These are phyloP conservation scores for Rubus idaeus DNA, from an alignment of 306 rosid genomes.

Conservation along the genomic window DNA sequence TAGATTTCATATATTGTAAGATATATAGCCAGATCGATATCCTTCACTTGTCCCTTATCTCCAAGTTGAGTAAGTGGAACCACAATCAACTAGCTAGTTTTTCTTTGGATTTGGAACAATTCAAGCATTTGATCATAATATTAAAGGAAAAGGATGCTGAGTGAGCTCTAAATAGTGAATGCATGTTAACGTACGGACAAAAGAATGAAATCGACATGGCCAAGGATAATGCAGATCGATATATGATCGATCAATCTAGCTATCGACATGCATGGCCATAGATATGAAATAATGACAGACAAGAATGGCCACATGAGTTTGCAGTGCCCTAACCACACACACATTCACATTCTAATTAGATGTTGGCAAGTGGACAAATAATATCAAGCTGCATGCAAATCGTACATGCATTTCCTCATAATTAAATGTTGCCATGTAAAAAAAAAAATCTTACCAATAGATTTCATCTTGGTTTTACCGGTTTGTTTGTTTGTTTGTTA, in stretches of 20 bases:
- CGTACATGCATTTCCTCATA: background rate
- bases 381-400: background rate
- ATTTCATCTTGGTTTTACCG: background rate
- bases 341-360: background rate
- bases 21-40: background rate
- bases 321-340: slow-evolving; percentile 11
- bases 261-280: background rate
- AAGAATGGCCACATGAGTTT: slow-evolving; percentile 4
- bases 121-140: background rate
- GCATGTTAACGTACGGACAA: background rate
- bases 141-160: background rate
- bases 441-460: background rate
- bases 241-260: background rate
- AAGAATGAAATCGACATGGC: background rate
- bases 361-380: background rate
- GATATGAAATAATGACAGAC: background rate
- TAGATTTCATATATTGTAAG: background rate
- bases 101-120: background rate
- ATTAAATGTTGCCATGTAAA: background rate
- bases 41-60: background rate
- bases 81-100: background rate
- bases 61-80: background rate
- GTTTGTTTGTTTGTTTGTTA: background rate
- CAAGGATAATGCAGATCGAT: background rate
- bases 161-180: background rate